Base-by-base conservation (phyloP, 169 alveolate species). In the Prorocentrum cordatum region DNA sequence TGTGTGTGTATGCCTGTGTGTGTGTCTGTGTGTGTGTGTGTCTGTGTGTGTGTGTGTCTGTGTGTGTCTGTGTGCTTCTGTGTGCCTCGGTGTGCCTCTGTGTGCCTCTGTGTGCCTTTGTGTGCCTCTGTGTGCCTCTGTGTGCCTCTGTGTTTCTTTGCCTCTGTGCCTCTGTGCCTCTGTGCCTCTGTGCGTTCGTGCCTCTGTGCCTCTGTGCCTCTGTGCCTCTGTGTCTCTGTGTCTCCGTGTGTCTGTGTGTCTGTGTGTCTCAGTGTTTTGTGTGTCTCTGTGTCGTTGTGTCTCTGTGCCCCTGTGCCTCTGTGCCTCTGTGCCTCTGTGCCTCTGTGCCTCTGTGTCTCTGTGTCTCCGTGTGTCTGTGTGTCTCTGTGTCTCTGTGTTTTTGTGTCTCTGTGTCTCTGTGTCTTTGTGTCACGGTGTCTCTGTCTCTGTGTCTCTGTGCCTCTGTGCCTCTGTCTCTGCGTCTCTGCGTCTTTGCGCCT, bases 11-110 rank as follows among this genome's bases (percentile, higher is more conserved):
- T 64, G 45, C 12, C 36, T 39, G 82, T 68, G 62, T 68, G 59
- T 68, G 27, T 62, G 72, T 62, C 45, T 62, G 72, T 62, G 45
- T 62, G 72, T 62, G 72, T 62, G 72, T 62, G 45, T 62, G 72
- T 62, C 45, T 62, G 72, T 62, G 45, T 62, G 72, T 62, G 72
- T 62, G 47, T 62, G 29, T 62, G 45, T 62, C 45, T 62, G 47
- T 62, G 45, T 62, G 72, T 62, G 72, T 62, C 45, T 62, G 29
- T 29, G 72, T 62, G 72, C 31, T 26, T 62, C 26, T 29, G 72
- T 62, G 72, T 62, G 27, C 31, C 26, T 29, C 45, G 26, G 72
- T 62, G 27, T 62, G 29, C 22, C 45, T 62, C 45, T 62, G 45
- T 62, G 47, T 29, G 72, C 31, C 45, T 62, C 72, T 31, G 47